A percentile compares a stretch with the other conserved stretches of the same genome.
Evolutionary conservation across 768 basidiomycete genomes (phyloP).

Genomic region (Leccinum incarnatum): DNA sequence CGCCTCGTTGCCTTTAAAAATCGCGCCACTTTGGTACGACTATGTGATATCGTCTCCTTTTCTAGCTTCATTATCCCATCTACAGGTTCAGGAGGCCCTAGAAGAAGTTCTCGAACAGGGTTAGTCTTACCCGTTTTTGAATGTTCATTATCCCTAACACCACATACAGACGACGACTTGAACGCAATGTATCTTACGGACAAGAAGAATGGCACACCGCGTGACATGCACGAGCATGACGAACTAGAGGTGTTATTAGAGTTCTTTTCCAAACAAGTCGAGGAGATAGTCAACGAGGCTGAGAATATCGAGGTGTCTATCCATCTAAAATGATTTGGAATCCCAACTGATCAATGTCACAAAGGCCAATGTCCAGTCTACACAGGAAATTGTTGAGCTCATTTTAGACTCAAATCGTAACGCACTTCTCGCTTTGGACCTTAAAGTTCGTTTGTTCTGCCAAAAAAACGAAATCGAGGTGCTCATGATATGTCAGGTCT

Average conservation of each 20-base stretch:
- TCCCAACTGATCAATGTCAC: conserved; percentile 1
- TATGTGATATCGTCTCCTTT: background rate
- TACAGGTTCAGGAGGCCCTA: conserved; percentile 81
- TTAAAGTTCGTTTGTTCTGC: conserved; percentile 54
- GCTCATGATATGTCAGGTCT: conserved; percentile 50
- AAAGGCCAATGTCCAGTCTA: conserved; percentile 87
- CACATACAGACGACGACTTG: conserved; percentile 79
- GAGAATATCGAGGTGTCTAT: conserved; percentile 75
- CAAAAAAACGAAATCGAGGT: background rate
- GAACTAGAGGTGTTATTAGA: conserved; percentile 93
- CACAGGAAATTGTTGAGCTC: conserved; percentile 96
- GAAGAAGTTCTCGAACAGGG: conserved; percentile 93
- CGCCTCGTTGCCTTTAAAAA: conserved; percentile 87
- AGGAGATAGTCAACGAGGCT: conserved; percentile 93
- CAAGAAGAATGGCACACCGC: conserved; percentile 60
- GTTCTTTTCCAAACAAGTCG: conserved; percentile 93
- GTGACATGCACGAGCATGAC: conserved; percentile 79
- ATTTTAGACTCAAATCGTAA: conserved; percentile 97
- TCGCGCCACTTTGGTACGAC: conserved; percentile 73
- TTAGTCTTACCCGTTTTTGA: conserved; percentile 28
- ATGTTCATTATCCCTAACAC: background rate
- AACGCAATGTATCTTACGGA: conserved; percentile 94
- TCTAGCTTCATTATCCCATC: background rate
- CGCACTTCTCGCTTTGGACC: conserved; percentile 83
- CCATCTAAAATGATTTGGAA: background rate